Base-by-base conservation (phyloP, 305 asterid genomes). In the Solanum chacoense region DNA sequence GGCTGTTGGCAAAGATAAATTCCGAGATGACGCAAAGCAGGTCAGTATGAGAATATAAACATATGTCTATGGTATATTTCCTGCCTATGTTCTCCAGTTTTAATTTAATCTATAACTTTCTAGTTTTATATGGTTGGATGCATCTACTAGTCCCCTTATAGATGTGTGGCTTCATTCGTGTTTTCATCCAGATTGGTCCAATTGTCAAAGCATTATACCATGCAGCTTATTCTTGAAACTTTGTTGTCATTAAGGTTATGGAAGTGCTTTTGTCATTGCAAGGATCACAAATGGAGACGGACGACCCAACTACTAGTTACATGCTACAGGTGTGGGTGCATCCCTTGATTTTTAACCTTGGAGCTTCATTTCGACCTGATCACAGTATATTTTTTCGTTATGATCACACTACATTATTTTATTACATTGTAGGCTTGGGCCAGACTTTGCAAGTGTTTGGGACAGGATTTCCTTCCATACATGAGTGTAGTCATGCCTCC, bases 401-500 rank as follows among this genome's bases (percentile, higher is more conserved):
- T 26, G 86, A 29, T 87, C 69, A 50, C 50, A 8, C 40, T 31
- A 87, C 35, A 87, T 87, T 87, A 45, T 74, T 40, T 74, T 88
- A 76, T 75, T 90, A 85, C 91, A 65, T 89, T 90, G 78, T 90
- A 96, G 99, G 99, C 99, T 45, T 98, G 99, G 99, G 98, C 99
- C 89, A 92, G 99, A 87, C 98, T 96, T 77, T 96, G 98, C 98
- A 98, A 98, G 94, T 98, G 99, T 93, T 91, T 96, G 93, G 98
- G 99, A 79, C 98, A 95, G 93, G 99, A 98, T 92, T 98, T 96
- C 92, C 96, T 96, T 87, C 99, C 99, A 77, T 98, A 96, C 91
- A 96, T 98, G 99, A 91, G 94, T 67, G 99, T 98, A 11, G 99
- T 98, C 85, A 98, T 98, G 99, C 99, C 99, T 90, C 98, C 99